phyloP scores from a whole-genome alignment of 371 early-diverging fungal species.

The Vairimorpha necatrix region DNA sequence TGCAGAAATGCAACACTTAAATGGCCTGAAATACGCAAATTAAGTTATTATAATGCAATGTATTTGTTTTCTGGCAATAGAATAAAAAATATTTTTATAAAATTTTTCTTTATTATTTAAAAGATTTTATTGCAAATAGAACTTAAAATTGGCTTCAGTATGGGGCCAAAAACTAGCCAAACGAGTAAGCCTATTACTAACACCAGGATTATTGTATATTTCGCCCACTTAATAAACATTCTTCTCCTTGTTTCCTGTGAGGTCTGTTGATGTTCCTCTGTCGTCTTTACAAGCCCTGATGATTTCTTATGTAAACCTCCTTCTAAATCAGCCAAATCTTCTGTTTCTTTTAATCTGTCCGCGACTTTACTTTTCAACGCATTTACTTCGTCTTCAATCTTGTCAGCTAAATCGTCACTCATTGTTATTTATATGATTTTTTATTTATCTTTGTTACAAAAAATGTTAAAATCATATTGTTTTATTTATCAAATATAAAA shows the following conservation, averaged over 20 bases:
- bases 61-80: not conserved
- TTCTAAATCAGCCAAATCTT: constrained; percentile 54
- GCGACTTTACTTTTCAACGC: constrained; percentile 57
- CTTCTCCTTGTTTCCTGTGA: constrained; percentile 51
- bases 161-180: constrained; percentile 25
- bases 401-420: constrained; percentile 46
- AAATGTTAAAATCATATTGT: no score
- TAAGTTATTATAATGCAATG: no score
- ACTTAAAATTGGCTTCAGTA: not conserved
- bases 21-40: no score
- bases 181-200: constrained; percentile 43
- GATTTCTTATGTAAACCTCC: constrained; percentile 43
- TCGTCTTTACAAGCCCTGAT: constrained; percentile 44
- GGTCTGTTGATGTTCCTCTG: constrained; percentile 40
- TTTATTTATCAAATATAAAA: no score
- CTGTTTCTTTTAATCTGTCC: constrained; percentile 56
- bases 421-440: not conserved
- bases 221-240: constrained; percentile 56
- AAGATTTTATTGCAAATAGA: not conserved
- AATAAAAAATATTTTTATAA: not conserved
- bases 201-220: constrained; percentile 42
- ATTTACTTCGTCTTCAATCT: constrained; percentile 62
- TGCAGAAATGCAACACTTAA: no score
- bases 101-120: constrained; percentile 3
- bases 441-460: no score